phyloP scores from a whole-genome alignment of 108 stramenopile genomes.

The Parietichytrium sp. region DNA sequence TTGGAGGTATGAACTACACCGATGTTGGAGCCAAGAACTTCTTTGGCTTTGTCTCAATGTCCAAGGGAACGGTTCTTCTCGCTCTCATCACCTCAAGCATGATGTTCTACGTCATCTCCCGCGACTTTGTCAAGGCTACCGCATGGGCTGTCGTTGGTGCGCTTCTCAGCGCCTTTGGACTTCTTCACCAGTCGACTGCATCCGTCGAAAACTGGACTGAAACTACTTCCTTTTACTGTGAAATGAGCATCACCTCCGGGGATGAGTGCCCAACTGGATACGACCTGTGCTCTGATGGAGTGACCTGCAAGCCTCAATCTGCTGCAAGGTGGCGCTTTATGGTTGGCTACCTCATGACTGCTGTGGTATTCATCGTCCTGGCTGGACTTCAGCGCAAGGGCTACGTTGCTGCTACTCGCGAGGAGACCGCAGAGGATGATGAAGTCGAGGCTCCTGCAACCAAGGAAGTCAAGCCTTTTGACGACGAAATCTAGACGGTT shows the following conservation, averaged over 20 bases:
- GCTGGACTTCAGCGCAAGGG: slow-evolving; percentile 11
- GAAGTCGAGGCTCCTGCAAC: no score
- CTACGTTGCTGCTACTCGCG: not conserved
- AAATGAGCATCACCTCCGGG: no score
- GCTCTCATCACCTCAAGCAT: not conserved
- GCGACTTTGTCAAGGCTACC: not conserved
- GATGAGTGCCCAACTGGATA: not conserved
- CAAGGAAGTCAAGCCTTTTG: no score
- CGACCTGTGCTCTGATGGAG: not conserved
- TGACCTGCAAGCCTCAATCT: no score
- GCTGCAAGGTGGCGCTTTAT: not conserved
- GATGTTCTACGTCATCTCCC: not conserved
- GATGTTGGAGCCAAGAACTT: not conserved
- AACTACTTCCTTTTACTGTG: not conserved
- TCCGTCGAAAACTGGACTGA: not conserved
- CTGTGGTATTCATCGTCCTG: slow-evolving; percentile 16
- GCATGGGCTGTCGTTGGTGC: not conserved
- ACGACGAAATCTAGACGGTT: no score
- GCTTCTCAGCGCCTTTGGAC: not conserved
- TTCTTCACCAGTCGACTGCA: not conserved
- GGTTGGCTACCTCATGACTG: not conserved
- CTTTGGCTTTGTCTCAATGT: not conserved
- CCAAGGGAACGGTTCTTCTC: not conserved
- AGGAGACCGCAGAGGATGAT: no score
- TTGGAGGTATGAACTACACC: not conserved